Evolutionary conservation across 1,284 basidiomycete genomes (phyloP), one percentile per base, ranked within the genome.

Genomic region (Ceratobasidium sp.): DNA sequence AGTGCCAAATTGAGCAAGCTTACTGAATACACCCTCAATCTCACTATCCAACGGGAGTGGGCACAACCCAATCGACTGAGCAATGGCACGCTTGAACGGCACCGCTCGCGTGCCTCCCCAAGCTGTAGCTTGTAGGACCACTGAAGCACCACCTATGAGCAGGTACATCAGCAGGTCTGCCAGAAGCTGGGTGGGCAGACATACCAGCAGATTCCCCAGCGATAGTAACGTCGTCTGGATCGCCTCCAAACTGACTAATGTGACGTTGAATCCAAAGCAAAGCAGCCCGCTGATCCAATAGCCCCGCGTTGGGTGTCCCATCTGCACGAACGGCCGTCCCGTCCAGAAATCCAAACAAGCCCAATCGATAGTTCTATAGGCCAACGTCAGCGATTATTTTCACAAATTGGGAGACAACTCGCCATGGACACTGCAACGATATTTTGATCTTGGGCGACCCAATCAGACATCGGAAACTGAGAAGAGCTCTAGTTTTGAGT

Each of bases 401-500:
- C 2, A 37, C 15, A 3, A 61, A 61, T 5, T 8, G 56, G 29
- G 49, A 34, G 13, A 22, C 1, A n/a, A 40, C 76, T 52, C 61
- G 78, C 87, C 17, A 89, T 85, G 1, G 87, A 88, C 9, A 89
- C 88, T 43, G 86, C 86, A 51, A 90, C 84, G 49, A 90, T 85
- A 65, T 87, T 86, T 11, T 86, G 86, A 56, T 86, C 46, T 37
- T 67, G 65, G 9, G 65, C 46, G 4, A 90, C 83, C 88, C 87
- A 89, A 77, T 85, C 83, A 78, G 89, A 86, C 80, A 90, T 87
- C 5, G 87, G 87, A 84, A 86, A 90, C 78, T 86, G 85, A 81
- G 84, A 83, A 22, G 85, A 82, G 57, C 83, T 83, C 86, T 86
- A 44, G 22, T 44, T n/a, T 64, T 8, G 34, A 70, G 43, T 15